Conservation (phyloP, 169 alveolate species). For the Cyclospora cayetanensis region DNA sequence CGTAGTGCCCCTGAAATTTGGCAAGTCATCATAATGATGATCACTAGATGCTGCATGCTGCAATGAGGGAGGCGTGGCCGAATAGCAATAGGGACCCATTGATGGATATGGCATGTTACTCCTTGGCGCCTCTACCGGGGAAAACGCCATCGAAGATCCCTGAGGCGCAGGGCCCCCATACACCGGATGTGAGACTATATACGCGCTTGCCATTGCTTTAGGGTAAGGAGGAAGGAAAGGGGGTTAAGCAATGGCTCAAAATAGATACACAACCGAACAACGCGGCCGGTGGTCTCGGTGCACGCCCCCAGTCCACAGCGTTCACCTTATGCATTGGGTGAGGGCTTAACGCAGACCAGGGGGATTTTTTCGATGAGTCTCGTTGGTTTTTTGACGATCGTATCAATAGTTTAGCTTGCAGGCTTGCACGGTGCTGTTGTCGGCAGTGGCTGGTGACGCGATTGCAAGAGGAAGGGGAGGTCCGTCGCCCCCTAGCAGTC, state of each 20-base stretch:
- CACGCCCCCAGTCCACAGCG: too few relatives aligned
- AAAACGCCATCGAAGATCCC: conserved; percentile 27
- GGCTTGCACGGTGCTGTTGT: too few relatives aligned
- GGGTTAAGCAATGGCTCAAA: neutral
- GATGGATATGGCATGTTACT: neutral
- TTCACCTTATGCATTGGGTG: too few relatives aligned
- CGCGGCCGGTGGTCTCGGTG: too few relatives aligned
- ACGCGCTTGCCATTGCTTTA: conserved; percentile 25
- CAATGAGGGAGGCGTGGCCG: neutral
- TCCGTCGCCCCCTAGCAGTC: too few relatives aligned
- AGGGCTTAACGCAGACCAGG: too few relatives aligned
- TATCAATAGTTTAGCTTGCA: too few relatives aligned
- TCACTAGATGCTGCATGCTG: neutral
- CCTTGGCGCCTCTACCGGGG: neutral
- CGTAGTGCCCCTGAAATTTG: neutral
- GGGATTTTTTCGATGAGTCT: too few relatives aligned
- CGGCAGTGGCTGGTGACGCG: too few relatives aligned
- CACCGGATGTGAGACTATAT: conserved; percentile 27
- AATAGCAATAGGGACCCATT: neutral
- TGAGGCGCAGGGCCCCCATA: conserved; percentile 45
- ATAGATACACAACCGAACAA: neutral
- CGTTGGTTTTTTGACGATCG: too few relatives aligned
- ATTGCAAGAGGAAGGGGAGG: too few relatives aligned
- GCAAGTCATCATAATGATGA: neutral
- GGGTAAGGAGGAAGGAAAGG: neutral